Conservation (phyloP, 106 monocot genomes). For the Dendrobium huoshanense region DNA sequence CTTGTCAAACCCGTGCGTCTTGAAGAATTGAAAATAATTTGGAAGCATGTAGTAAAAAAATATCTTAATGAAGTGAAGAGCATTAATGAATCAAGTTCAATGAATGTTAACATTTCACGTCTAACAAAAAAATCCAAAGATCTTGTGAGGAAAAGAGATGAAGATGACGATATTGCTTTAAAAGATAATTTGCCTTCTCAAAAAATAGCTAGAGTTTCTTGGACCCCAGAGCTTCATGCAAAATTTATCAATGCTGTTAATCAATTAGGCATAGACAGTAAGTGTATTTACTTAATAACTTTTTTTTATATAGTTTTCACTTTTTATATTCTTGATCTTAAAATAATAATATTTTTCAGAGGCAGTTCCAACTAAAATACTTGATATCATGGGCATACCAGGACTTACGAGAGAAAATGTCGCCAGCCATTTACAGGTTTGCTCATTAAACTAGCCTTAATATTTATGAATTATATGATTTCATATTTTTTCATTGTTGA, state of each 20-base stretch:
- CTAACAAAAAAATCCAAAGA: slow-evolving; percentile 48
- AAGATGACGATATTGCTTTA: slow-evolving; percentile 32
- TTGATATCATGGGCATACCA: slow-evolving; percentile 32
- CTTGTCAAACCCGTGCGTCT: slow-evolving; percentile 68
- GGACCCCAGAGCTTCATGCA: slow-evolving; percentile 54
- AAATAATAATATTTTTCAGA: slow-evolving; percentile 11
- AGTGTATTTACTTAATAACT: background rate
- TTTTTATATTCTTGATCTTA: background rate
- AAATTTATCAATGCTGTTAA: slow-evolving; percentile 75
- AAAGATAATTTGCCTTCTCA: slow-evolving; percentile 33
- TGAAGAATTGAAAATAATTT: slow-evolving; percentile 62
- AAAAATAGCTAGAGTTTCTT: slow-evolving; percentile 63
- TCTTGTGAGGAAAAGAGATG: slow-evolving; percentile 50
- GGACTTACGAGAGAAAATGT: slow-evolving; percentile 39
- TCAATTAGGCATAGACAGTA: slow-evolving; percentile 65
- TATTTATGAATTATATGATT: background rate
- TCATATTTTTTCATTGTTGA: too few species aligned
- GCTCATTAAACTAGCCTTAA: background rate
- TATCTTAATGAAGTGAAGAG: slow-evolving; percentile 34
- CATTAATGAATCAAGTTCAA: slow-evolving; percentile 14
- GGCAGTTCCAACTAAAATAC: slow-evolving; percentile 40
- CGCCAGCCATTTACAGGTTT: slow-evolving; percentile 36
- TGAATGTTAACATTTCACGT: too few species aligned
- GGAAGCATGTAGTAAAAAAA: slow-evolving; percentile 70
- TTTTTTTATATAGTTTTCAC: background rate